phyloP scores from a whole-genome alignment of 2,329 filamentous ascomycete genomes.

The Thermothelomyces thermophilus region DNA sequence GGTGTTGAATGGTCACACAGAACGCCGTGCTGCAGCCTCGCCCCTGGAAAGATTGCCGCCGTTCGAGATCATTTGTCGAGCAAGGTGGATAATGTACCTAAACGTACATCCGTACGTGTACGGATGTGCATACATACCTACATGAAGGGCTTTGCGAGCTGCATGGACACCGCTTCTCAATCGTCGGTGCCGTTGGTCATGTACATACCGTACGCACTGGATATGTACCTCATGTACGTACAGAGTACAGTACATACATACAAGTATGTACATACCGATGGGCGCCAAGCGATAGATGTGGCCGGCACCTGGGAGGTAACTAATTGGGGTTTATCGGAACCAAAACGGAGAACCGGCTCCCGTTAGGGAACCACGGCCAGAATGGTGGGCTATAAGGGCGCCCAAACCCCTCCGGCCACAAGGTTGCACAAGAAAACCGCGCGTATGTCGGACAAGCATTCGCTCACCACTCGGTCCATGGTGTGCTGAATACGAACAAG shows the following conservation, averaged over 20 bases:
- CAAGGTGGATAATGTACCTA: no score
- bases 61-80: conserved; percentile 14
- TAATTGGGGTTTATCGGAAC: no score
- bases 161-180: conserved; percentile 15
- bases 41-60: conserved; percentile 5
- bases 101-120: background rate
- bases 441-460: conserved; percentile 19
- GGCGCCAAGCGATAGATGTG: conserved; percentile 17
- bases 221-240: no score
- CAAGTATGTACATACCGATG: no score
- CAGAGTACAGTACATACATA: no score
- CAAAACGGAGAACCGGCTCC: no score
- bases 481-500: background rate
- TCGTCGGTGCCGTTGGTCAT: conserved; percentile 17
- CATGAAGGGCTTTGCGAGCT: conserved; percentile 3
- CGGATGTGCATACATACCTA: background rate
- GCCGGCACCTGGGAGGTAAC: conserved; percentile 20
- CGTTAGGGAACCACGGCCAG: no score
- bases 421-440: conserved; percentile 22
- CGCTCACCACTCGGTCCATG: background rate
- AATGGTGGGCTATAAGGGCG: no score
- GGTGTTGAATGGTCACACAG: background rate
- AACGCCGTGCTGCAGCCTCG: conserved; percentile 12
- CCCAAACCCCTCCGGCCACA: no score
- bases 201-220: no score